Conservation (phyloP, 768 basidiomycete species). For the Suillus tomentosus region DNA sequence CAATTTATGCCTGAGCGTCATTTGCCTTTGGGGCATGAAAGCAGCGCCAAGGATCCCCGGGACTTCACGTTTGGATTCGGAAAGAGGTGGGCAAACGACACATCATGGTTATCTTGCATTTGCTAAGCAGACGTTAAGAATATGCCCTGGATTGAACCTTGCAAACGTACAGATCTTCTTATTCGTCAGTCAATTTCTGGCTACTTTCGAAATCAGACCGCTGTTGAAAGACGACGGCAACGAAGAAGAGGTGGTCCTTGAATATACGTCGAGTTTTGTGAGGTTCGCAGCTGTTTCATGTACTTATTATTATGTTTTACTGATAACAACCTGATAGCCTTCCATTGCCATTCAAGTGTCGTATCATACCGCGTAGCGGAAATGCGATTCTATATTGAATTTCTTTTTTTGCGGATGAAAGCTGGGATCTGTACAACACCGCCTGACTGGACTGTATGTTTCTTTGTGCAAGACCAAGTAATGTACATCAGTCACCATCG, state of each 20-base stretch:
- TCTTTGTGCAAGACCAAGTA: neutral
- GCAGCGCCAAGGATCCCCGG: neutral
- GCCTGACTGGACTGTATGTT: neutral
- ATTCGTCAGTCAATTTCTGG: neutral
- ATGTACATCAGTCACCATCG: neutral
- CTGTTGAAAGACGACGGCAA: neutral
- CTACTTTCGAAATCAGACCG: neutral
- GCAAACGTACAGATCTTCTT: neutral
- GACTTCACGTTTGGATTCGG: neutral
- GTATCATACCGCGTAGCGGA: neutral
- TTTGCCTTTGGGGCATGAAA: neutral
- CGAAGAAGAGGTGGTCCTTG: neutral
- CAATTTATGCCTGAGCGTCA: neutral
- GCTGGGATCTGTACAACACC: neutral
- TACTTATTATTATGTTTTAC: neutral
- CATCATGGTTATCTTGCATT: neutral
- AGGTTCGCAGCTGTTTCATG: neutral
- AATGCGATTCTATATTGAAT: neutral
- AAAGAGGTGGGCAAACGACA: neutral
- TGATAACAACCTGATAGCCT: neutral
- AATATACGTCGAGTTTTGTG: neutral
- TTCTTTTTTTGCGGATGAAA: neutral
- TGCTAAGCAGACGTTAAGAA: neutral
- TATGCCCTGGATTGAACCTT: neutral
- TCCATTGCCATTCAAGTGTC: neutral